Conservation (phyloP, 2,329 filamentous ascomycete species). For the Paracoccidioides brasiliensis region DNA sequence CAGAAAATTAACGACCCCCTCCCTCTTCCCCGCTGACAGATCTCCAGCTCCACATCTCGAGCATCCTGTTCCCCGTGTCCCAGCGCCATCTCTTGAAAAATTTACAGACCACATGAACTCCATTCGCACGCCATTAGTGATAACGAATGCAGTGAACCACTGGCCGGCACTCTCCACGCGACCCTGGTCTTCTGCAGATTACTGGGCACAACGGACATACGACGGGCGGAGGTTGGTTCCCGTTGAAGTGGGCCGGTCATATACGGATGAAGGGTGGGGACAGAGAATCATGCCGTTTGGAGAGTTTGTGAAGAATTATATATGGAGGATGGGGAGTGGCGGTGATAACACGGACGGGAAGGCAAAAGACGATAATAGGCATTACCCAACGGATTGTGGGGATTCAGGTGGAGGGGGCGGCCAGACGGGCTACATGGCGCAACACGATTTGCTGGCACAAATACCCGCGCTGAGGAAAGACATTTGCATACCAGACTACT, state of each 20-base stretch:
- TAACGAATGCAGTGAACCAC: constrained; percentile 49
- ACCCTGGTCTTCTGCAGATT: constrained; percentile 60
- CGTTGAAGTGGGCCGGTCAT: constrained; percentile 73
- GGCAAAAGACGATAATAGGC: neutral
- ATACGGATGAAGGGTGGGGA: constrained; percentile 73
- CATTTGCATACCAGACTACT: constrained; percentile 71
- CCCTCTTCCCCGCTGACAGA: constrained; percentile 22
- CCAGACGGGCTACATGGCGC: constrained; percentile 67
- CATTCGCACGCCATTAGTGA: constrained; percentile 48
- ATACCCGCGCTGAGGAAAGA: constrained; percentile 65
- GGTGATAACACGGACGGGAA: neutral
- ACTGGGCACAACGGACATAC: constrained; percentile 63
- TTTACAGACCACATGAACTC: constrained; percentile 50
- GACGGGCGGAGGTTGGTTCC: constrained; percentile 68
- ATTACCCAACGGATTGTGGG: neutral
- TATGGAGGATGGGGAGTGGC: constrained; percentile 27
- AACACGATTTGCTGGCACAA: constrained; percentile 76
- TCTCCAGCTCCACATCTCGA: constrained; percentile 22
- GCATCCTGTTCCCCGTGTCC: constrained; percentile 28
- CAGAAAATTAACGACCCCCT: constrained; percentile 16
- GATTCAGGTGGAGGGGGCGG: neutral
- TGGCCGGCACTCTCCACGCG: constrained; percentile 65
- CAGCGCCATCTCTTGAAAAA: constrained; percentile 40
- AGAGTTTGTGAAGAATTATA: constrained; percentile 53
- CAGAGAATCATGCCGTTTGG: constrained; percentile 67